A percentile compares a stretch with the other conserved stretches of the same genome.
Conservation (phyloP, 148 eudicot species). For the Bassia scoparia region DNA sequence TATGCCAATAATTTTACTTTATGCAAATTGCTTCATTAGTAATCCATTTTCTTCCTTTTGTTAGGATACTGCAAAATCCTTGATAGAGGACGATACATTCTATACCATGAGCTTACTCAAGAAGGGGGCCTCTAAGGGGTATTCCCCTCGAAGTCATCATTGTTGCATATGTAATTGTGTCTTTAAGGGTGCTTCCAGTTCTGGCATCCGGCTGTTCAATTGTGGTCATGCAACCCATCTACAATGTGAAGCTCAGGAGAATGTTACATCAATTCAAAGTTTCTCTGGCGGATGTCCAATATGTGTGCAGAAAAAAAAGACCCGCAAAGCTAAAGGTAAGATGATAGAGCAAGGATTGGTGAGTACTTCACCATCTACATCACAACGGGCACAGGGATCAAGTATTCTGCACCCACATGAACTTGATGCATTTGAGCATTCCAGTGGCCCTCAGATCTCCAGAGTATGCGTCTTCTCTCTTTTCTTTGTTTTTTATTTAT, state of each 20-base stretch:
- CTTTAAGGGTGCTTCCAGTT: slow-evolving; percentile 52
- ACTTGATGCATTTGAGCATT: slow-evolving; percentile 52
- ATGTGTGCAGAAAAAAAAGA: slow-evolving; percentile 68
- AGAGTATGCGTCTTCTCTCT: slow-evolving; percentile 47
- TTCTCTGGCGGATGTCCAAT: slow-evolving; percentile 72
- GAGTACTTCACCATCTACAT: slow-evolving; percentile 37
- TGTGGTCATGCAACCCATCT: slow-evolving; percentile 88
- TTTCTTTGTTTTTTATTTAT: background rate
- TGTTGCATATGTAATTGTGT: slow-evolving; percentile 82
- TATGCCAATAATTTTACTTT: background rate
- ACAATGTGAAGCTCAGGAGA: slow-evolving; percentile 67
- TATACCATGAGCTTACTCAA: slow-evolving; percentile 76
- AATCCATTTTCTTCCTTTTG: slow-evolving; percentile 19
- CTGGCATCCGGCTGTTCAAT: slow-evolving; percentile 68
- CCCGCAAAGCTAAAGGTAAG: slow-evolving; percentile 48
- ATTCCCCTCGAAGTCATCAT: slow-evolving; percentile 57
- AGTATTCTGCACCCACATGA: slow-evolving; percentile 44
- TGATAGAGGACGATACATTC: slow-evolving; percentile 90
- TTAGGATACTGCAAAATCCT: slow-evolving; percentile 87
- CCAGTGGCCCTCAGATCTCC: slow-evolving; percentile 43
- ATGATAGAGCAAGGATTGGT: slow-evolving; percentile 56
- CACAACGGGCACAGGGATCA: slow-evolving; percentile 39
- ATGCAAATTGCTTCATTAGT: background rate
- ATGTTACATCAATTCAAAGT: slow-evolving; percentile 37
- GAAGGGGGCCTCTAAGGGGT: slow-evolving; percentile 87